Base-by-base conservation (phyloP, 2,329 filamentous ascomycete species). In the Coniosporium tulheliwenetii region DNA sequence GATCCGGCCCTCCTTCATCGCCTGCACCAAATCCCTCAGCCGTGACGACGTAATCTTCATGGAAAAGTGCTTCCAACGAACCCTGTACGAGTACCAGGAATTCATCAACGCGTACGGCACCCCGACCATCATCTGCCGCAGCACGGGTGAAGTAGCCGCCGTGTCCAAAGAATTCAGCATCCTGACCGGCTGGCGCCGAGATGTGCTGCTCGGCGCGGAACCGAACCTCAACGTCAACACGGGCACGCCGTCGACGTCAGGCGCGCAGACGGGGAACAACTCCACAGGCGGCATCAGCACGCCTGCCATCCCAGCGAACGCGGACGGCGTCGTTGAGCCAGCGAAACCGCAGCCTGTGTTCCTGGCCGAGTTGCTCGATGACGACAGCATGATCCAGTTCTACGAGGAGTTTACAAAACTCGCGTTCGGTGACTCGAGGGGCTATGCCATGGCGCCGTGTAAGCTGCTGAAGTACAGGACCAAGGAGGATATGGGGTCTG, bases 111-210 rank as follows among this genome's bases (percentile, higher is more conserved):
- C 85, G 47, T 85, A 81, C 45, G 85, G 85, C 33, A 93, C 86
- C 3, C 91, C 91, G 0, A 93, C 87, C 0, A 77, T 98, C 43
- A 85, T 96, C 19, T 93, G 85, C 54, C 78, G 91, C 38, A 77
- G 91, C 38, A 94, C 87, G 0, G 91, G 91, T 39, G 91, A 96
- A 58, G 78, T 98, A n/a, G 87, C 86, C 1, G 85, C 85, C 3
- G 85, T 93, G 15, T 93, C 91, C 56, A 94, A 95, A 60, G 91
- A 96, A 58, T 98, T 98, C 50, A 85, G 81, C n/a, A 82, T 93
- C 29, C 66, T 98, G 41, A 95, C 91, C 0, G 91, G 89, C 5
- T 98, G 91, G 91, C 83, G 79, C 40, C 87, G 86, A 53, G 82
- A 91, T 38, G 79, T 96, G 0, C 67, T 98, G 1, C 69, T 96